phyloP scores from a whole-genome alignment of 257 asterid genomes.

The Capsicum rhomboideum region DNA sequence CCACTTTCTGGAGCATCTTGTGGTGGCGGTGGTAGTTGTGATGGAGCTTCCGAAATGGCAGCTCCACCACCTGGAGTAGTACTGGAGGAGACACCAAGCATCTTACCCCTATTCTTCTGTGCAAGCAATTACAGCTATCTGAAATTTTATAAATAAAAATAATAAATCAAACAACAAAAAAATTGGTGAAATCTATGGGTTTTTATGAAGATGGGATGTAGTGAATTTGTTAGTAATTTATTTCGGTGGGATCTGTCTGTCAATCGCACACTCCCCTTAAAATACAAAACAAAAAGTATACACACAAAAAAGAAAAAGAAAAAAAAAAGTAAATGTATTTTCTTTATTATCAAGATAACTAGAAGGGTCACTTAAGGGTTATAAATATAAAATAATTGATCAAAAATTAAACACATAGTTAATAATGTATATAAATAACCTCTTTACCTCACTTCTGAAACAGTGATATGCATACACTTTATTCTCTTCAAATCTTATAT shows the following conservation, averaged over 20 bases:
- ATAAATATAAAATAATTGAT: no score
- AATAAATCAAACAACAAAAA: slow-evolving; percentile 21
- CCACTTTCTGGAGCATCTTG: slow-evolving; percentile 48
- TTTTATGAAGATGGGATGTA: slow-evolving; percentile 65
- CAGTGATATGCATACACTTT: no score
- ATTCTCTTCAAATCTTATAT: no score
- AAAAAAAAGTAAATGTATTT: neutral
- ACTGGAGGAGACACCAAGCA: slow-evolving; percentile 43
- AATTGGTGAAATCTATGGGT: slow-evolving; percentile 76
- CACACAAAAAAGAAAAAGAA: neutral
- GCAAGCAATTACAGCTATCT: neutral
- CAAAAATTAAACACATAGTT: neutral
- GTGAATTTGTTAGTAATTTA: slow-evolving; percentile 73
- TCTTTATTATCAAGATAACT: neutral
- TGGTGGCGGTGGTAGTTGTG: neutral
- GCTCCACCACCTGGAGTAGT: slow-evolving; percentile 19
- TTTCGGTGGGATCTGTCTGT: slow-evolving; percentile 98
- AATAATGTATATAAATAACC: no score
- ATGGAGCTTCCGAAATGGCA: neutral
- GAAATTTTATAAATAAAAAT: neutral
- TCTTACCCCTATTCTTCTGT: slow-evolving; percentile 8
- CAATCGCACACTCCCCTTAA: slow-evolving; percentile 36
- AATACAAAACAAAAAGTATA: neutral
- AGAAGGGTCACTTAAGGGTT: neutral
- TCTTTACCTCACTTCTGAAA: no score